Evolutionary conservation across 2,329 filamentous ascomycete genomes (phyloP), one percentile per base, ranked within the genome.

Genomic region (Rachicladosporium sp.): DNA sequence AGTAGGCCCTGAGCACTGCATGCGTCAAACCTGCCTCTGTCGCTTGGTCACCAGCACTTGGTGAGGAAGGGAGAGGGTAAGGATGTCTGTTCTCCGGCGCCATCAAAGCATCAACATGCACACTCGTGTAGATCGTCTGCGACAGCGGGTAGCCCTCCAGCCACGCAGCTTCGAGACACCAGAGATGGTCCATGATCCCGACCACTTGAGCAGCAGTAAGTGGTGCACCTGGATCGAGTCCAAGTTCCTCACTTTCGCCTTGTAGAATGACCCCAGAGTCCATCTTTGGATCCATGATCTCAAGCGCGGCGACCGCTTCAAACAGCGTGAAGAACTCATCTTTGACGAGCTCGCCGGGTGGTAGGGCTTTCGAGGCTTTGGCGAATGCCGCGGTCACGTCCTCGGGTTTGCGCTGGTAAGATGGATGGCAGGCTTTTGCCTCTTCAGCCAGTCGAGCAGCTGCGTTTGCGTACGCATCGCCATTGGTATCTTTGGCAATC

Each of bases 281-380:
- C 91, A 98, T 98, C 64, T 96, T 98, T 1, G 84, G 80, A 56
- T 98, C 91, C 85, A 95, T 95, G 52, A 98, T 94, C 91, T 91
- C 84, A 13, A 91, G 70, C 50, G 84, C 84, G 46, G 85, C 84
- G 50, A 98, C 91, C 36, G 88, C 82, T 64, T 96, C 91, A 51
- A 94, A 95, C 4, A 98, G 71, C 1, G 87, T 93, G 55, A 98
- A 96, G 57, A 77, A 78, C 33, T 82, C 84, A 85, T 96, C 88
- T 65, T 95, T 95, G 47, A 96, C 73, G 3, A 98, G 73, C 50
- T 93, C 78, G 27, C 91, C 91, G 6, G 82, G 77, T 35, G 73
- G 64, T 42, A 96, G 67, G 45, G 76, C 45, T 21, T 43, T 44
- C 9, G 54, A 53, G 13, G 60, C 58, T 33, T 45, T 42, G 4